Base-by-base conservation (phyloP, 768 basidiomycete species). In the Pholiota microspora region DNA sequence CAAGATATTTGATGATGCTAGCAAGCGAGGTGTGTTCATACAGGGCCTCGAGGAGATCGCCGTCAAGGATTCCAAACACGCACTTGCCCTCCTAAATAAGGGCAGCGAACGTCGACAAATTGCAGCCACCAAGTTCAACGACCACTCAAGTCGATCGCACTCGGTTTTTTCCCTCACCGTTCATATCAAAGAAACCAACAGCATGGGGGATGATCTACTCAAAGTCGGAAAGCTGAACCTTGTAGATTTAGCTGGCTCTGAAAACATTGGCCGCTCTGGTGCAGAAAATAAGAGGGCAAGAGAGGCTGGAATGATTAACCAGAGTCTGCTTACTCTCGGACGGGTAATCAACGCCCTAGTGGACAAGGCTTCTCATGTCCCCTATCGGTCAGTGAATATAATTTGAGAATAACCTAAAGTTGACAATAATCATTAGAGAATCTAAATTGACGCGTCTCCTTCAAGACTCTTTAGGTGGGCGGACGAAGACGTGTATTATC, bases 241-340 rank as follows among this genome's bases (percentile, higher is more conserved):
- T 18, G 97, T 99, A 50, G 97, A 99, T 67, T 76, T 99, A 53
- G 97, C 97, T 28, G 97, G 97, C 6, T 95, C 94, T 1, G 97
- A 99, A 71, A 98, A 97, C 62, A 95, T 99, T 64, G 95, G 94
- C 8, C 79, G 96, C 21, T 93, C 90, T 0, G 97, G 97, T 15
- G 97, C 97, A 2, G 93, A 94, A 67, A 92, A 97, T 64, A 94
- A 92, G 68, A 77, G 95, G 54, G 97, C 97, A 10, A 80, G 93
- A 59, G 97, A 99, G 67, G 97, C 97, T 1, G 97, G 97, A 9
- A 97, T 95, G 90, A 98, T 99, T 69, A 99, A 98, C 64, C 93
- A 97, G 71, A 95, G 92, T 64, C 76, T 99, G 46, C 77, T 99
- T 2, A 98, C 97, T n/a, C 84, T 99, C 12, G 97, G 97, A 0